phyloP scores from a whole-genome alignment of 805 yeast species.

The Yarrowia sp. region DNA sequence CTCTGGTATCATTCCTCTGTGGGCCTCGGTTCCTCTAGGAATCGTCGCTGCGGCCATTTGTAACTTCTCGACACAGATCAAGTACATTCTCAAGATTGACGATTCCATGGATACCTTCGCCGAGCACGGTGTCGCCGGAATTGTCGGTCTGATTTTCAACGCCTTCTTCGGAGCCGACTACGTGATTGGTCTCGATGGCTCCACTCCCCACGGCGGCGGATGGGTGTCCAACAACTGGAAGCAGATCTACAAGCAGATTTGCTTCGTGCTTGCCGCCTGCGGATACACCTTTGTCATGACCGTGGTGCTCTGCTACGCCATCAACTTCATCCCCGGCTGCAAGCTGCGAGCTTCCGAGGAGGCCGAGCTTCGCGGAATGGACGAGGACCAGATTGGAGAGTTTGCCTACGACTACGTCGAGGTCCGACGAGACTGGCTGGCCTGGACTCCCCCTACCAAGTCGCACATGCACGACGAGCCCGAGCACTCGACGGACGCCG shows the following conservation, averaged over 20 bases:
- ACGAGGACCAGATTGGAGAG: conserved; percentile 96
- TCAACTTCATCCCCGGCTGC: conserved; percentile 78
- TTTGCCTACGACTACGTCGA: conserved; percentile 98
- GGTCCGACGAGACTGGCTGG: conserved; percentile 77
- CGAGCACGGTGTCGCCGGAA: conserved; percentile 98
- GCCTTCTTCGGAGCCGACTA: conserved; percentile 83
- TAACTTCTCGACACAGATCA: conserved; percentile 85
- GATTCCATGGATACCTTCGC: conserved; percentile 94
- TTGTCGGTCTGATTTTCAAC: conserved; percentile 80
- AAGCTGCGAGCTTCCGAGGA: conserved; percentile 76
- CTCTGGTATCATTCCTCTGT: conserved; percentile 84
- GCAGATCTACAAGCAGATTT: conserved; percentile 87
- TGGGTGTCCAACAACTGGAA: conserved; percentile 89
- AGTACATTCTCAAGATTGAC: conserved; percentile 76
- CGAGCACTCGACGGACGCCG: neutral
- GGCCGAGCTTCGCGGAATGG: conserved; percentile 87
- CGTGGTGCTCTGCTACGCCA: conserved; percentile 66
- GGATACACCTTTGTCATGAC: conserved; percentile 80
- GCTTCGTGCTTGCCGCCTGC: conserved; percentile 68
- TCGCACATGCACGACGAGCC: conserved; percentile 9
- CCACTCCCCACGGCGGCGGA: conserved; percentile 82
- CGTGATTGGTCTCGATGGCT: conserved; percentile 88
- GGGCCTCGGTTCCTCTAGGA: conserved; percentile 88
- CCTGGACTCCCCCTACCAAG: conserved; percentile 43
- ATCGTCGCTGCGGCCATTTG: conserved; percentile 76